Evolutionary conservation across 352 stramenopile species (phyloP).

Genomic region (Globisporangium paroecandrum): DNA sequence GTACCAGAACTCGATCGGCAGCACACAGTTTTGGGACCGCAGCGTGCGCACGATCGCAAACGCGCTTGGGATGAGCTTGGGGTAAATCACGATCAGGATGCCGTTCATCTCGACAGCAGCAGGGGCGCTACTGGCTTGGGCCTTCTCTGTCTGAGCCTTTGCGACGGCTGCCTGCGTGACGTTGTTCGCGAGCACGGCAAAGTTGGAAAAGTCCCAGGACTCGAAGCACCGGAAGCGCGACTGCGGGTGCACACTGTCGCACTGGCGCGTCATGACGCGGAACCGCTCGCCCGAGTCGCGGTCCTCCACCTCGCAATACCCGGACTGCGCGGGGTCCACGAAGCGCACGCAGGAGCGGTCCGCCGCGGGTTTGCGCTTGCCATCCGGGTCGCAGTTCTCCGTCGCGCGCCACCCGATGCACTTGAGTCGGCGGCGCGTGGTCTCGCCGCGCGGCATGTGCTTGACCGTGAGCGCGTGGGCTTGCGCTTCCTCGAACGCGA

Average conservation of each 20-base stretch:
- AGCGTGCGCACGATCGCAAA: slow-evolving; percentile 57
- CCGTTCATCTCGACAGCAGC: slow-evolving; percentile 22
- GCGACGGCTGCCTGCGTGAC: slow-evolving; percentile 2
- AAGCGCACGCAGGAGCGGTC: slow-evolving; percentile 23
- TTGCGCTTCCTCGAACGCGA: slow-evolving; percentile 18
- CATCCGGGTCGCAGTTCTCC: slow-evolving; percentile 22
- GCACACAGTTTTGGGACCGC: slow-evolving; percentile 37
- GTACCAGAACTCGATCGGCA: slow-evolving; percentile 70
- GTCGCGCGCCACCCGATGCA: slow-evolving; percentile 30
- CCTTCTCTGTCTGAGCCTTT: not conserved
- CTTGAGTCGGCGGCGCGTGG: slow-evolving; percentile 16
- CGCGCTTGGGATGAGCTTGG: slow-evolving; percentile 57
- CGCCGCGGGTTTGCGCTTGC: slow-evolving; percentile 15
- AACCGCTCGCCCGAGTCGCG: slow-evolving; percentile 19
- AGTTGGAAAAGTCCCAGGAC: slow-evolving; percentile 23
- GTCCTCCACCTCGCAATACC: slow-evolving; percentile 32
- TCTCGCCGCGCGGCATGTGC: slow-evolving; percentile 21
- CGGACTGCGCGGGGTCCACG: slow-evolving; percentile 16
- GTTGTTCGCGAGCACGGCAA: slow-evolving; percentile 20
- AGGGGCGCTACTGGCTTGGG: not conserved
- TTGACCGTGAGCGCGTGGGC: slow-evolving; percentile 26
- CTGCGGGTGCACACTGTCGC: slow-evolving; percentile 17
- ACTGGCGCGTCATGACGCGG: slow-evolving; percentile 20
- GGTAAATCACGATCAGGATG: slow-evolving; percentile 69
- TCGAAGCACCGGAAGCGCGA: slow-evolving; percentile 22